Evolutionary conservation across 176 grass and related monocot species (phyloP).

Genomic region (Avena insularis): DNA sequence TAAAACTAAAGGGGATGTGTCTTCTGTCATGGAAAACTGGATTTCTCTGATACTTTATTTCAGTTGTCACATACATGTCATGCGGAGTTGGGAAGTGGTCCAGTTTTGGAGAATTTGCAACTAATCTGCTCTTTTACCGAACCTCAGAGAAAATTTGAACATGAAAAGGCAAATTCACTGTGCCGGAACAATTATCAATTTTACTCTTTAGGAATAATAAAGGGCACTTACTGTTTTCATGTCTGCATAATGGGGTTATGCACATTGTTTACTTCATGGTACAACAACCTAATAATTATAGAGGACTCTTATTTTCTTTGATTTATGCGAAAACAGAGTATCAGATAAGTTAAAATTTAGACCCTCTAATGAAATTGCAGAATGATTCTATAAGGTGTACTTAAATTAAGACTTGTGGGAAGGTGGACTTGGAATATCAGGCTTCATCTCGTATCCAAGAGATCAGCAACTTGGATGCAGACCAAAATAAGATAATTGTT

Average conservation of each 20-base stretch:
- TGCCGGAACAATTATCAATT: background rate
- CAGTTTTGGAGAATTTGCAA: background rate
- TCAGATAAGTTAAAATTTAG: background rate
- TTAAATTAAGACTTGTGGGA: background rate
- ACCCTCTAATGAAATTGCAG: background rate
- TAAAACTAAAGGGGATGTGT: background rate
- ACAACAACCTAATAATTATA: constrained; percentile 8
- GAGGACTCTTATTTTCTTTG: background rate
- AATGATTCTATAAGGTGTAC: constrained; percentile 6
- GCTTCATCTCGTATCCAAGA: constrained; percentile 36
- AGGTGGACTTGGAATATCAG: constrained; percentile 16
- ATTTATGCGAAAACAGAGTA: constrained; percentile 5
- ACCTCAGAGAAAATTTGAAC: background rate
- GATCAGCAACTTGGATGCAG: constrained; percentile 36
- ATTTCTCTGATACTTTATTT: background rate
- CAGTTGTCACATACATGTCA: background rate
- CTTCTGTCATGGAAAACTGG: background rate
- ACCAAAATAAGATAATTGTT: constrained; percentile 44
- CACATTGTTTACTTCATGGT: constrained; percentile 22
- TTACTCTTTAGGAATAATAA: constrained; percentile 18
- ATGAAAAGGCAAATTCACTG: background rate
- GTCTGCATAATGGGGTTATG: background rate
- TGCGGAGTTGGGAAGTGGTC: background rate
- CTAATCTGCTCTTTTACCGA: background rate
- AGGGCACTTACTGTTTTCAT: background rate